Base-by-base conservation (phyloP, 1,284 basidiomycete species). In the Chondrostereum purpureum region DNA sequence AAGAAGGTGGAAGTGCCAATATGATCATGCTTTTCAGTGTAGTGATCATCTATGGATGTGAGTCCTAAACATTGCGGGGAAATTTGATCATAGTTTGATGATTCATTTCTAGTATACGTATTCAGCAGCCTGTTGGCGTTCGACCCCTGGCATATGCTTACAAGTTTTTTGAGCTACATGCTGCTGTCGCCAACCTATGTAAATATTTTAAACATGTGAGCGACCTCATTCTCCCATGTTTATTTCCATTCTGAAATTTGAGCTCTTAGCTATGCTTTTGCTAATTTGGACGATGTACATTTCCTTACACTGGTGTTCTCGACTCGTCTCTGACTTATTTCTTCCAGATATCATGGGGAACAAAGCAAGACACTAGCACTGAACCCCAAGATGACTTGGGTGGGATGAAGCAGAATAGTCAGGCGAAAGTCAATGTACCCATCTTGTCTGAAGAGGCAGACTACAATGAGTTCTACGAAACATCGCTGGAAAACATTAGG, bases 101-200 rank as follows among this genome's bases (percentile, higher is more conserved):
- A 22, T 21, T 13, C 17, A 10, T n/a, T 48, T 46, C 34, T 53
- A 78, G 82, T 89, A 27, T 95, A 89, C 60, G 68, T 83, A 5
- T 63, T 82, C 31, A 80, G 85, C 35, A 90, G 89, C 55, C 52
- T 96, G n/a, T 67, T 97, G 13, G 89, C 92, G 0, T 78, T 96
- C 50, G 94, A 98, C 64, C 92, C 93, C 12, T 90, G 92, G 83
- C 90, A 95, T 66, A 81, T 96, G 65, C 46, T 97, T 50, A 98
- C 93, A 2, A 92, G 88, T 56, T 94, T 94, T 58, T 52, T 86
- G 5, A 92, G 92, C 48, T 98, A 96, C 61, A 65, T 98, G 52
- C 69, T 99, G 13, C 72, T 97, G 48, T 83, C 84, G 1, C 89
- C 91, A 3, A 85, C 84, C n/a, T 94, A 92, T 56, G 80, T 94